These are phyloP conservation scores for rapeseed (Brassica napus) DNA, from an alignment of 345 rosid species.

Conservation along the genomic window Da-Ae NC_063448.1:49902501-49903000, in stretches of 20 bases:
- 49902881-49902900: slow-evolving; percentile 14
- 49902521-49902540: not conserved
- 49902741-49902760: slow-evolving; percentile 5
- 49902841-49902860: slow-evolving; percentile 17
- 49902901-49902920: slow-evolving; percentile 1
- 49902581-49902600: not conserved
- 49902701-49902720: not conserved
- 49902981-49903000: not conserved
- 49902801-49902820: slow-evolving; percentile 5
- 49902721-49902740: not conserved
- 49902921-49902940: slow-evolving; percentile 10
- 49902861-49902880: slow-evolving; percentile 16
- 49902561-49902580: not conserved
- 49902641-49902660: not conserved
- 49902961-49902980: not conserved
- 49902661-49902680: not conserved
- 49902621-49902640: slow-evolving; percentile 1
- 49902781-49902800: not conserved
- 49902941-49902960: slow-evolving; percentile 3
- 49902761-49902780: slow-evolving; percentile 9
- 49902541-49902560: not conserved
- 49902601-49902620: not conserved
- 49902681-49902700: not conserved
- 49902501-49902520: not conserved
- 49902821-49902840: slow-evolving; percentile 8